Evolutionary conservation across 441 rosid genomes (phyloP).

Genomic region (Kokia cookei): DNA sequence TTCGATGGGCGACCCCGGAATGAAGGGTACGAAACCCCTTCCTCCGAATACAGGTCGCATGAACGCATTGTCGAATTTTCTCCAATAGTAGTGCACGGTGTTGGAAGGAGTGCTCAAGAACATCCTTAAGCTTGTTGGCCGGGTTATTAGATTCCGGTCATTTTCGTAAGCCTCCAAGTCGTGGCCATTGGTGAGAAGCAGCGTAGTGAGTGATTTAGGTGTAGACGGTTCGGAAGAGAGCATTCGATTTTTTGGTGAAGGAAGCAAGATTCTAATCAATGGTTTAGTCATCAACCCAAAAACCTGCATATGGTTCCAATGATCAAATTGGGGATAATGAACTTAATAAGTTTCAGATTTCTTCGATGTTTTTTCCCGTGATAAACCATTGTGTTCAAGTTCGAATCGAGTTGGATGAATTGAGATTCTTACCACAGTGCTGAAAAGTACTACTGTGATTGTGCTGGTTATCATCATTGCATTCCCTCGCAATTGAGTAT

Average conservation of each 20-base stretch:
- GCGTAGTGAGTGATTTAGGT: conserved; percentile 41
- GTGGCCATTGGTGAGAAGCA: conserved; percentile 38
- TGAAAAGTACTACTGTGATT: conserved; percentile 83
- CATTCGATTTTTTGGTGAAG: conserved; percentile 38
- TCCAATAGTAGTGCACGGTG: conserved; percentile 72
- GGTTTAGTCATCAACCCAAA: conserved; percentile 87
- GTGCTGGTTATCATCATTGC: conserved; percentile 97
- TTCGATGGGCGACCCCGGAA: conserved; percentile 63
- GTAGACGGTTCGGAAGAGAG: conserved; percentile 43
- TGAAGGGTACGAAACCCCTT: conserved; percentile 52
- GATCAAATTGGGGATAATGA: not conserved
- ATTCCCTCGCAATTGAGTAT: conserved; percentile 53
- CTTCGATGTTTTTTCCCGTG: not conserved
- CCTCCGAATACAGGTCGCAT: conserved; percentile 91
- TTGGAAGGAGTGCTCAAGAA: conserved; percentile 54
- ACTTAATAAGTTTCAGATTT: not conserved
- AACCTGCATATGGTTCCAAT: conserved; percentile 39
- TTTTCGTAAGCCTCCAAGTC: conserved; percentile 28
- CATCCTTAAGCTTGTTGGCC: conserved; percentile 38
- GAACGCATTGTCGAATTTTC: conserved; percentile 59
- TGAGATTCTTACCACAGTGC: conserved; percentile 68
- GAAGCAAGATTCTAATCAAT: conserved; percentile 65
- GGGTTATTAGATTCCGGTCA: conserved; percentile 17
- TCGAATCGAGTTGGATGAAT: not conserved
- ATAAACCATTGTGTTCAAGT: not conserved